Base-by-base conservation (phyloP, 441 rosid species). In the Hura crepitans region DNA sequence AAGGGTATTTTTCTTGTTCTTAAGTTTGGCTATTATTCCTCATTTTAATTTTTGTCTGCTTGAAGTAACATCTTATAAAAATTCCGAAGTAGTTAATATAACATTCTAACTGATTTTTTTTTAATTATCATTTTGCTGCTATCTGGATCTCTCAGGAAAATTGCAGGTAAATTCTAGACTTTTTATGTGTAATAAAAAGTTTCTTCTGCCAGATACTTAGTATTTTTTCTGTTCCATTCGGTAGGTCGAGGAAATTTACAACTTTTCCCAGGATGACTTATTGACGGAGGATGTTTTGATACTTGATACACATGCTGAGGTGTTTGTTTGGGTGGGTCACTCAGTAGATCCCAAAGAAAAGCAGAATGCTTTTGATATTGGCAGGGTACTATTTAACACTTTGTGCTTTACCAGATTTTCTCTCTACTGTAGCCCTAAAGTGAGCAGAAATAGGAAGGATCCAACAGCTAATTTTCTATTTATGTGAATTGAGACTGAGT, bases 291-390 rank as follows among this genome's bases (percentile, higher is more conserved):
- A 96, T 81, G 77, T 88, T 63, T 78, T 92, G 84, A 80, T 96
- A 62, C 96, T 96, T 42, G 99, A 96, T 80, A 91, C 98, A 6
- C 93, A 86, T 80, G 92, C 96, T 74, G 99, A 93, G 80, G 97
- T 93, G 73, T 93, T 93, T 85, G 87, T 93, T 71, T 96, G 99
- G 99, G 89, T 91, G 77, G 99, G 99, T 74, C 96, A 89, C 60
- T 89, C 82, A 18, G 96, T 83, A 28, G 97, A 93, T 70, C 47
- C 91, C 51, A 89, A 84, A 79, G 98, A 93, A 81, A 96, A 96
- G 85, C 96, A 89, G 82, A 85, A 68, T 80, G 97, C 87, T 66
- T 91, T 93, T 68, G 98, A 91, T 71, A 78, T 93, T 85, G 98
- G 96, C 77, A 96, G 86, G 96, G 98, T 93, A 86, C 62, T 66